These are phyloP conservation scores for Lachancea kluyveri DNA, from an alignment of 805 yeast genomes.

Conservation along the genomic window DNA sequence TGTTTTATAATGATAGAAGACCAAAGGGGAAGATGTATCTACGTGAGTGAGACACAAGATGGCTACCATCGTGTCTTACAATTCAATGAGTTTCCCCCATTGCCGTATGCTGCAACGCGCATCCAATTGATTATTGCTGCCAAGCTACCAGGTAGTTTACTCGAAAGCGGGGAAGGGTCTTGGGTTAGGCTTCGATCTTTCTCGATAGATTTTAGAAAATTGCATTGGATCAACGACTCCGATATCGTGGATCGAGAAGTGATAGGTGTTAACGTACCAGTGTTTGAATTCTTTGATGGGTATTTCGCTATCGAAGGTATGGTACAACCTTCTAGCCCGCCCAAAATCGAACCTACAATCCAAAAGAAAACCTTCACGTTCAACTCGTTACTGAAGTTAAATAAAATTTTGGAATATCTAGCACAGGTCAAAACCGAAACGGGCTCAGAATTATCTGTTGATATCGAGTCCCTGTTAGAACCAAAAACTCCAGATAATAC, in stretches of 20 bases:
- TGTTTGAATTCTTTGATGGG: conserved; percentile 23
- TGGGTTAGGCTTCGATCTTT: conserved; percentile 16
- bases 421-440: conserved; percentile 21
- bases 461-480: too few relatives aligned
- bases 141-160: conserved; percentile 12
- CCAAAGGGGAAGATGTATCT: conserved; percentile 13
- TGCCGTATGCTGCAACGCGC: conserved; percentile 11
- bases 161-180: conserved; percentile 4
- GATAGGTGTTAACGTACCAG: conserved; percentile 15
- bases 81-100: conserved; percentile 23
- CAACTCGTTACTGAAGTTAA: conserved; percentile 23
- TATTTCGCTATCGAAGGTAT: conserved; percentile 11
- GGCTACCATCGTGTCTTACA: conserved; percentile 12
- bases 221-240: conserved; percentile 9
- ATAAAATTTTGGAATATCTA: conserved; percentile 24
- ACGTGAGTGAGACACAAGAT: conserved; percentile 25
- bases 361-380: conserved; percentile 18
- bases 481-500: too few relatives aligned
- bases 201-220: conserved; percentile 15
- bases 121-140: conserved; percentile 18
- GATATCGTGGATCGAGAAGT: conserved; percentile 8
- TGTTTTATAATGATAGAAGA: conserved; percentile 22
- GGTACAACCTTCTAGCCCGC: not conserved
- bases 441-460: too few relatives aligned
- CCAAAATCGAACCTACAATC: not conserved